Evolutionary conservation across 1,139 yeast species (phyloP).

Genomic region (Lodderomyces margitis): DNA sequence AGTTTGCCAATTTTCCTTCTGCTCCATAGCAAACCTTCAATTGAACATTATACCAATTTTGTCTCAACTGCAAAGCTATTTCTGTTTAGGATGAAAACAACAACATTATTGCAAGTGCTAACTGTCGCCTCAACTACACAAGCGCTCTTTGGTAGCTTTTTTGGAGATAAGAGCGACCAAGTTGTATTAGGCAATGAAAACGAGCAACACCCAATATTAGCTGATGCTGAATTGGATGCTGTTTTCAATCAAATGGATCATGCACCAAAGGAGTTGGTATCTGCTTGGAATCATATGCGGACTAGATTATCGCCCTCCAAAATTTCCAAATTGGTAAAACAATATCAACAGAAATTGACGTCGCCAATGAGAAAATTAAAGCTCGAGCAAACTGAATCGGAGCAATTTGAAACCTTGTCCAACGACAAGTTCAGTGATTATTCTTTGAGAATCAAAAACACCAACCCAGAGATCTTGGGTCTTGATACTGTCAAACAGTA

Average conservation of each 20-base stretch:
- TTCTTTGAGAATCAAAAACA: constrained; percentile 39
- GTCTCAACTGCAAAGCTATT: not conserved
- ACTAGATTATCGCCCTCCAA: constrained; percentile 17
- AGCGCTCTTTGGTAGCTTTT: constrained; percentile 7
- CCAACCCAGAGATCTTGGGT: constrained; percentile 43
- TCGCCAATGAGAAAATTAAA: constrained; percentile 2
- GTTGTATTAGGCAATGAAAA: constrained; percentile 9
- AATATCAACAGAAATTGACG: constrained; percentile 12
- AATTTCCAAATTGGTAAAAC: constrained; percentile 20
- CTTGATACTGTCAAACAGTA: constrained; percentile 61
- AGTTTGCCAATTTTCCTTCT: too few relatives aligned
- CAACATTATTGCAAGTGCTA: constrained; percentile 7
- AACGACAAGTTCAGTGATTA: constrained; percentile 32
- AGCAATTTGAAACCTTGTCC: constrained; percentile 22
- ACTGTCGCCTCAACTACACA: constrained; percentile 8
- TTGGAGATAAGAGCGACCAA: constrained; percentile 11
- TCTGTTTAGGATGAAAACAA: constrained; percentile 9
- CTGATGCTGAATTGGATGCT: not conserved
- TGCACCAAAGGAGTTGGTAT: constrained; percentile 5
- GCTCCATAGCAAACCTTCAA: not conserved
- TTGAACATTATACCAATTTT: not conserved
- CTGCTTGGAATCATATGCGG: constrained; percentile 27
- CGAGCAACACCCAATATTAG: not conserved
- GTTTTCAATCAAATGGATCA: constrained; percentile 10
- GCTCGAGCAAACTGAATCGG: not conserved